phyloP scores from a whole-genome alignment of 1,284 basidiomycete genomes.

The Naganishia albida region DNA sequence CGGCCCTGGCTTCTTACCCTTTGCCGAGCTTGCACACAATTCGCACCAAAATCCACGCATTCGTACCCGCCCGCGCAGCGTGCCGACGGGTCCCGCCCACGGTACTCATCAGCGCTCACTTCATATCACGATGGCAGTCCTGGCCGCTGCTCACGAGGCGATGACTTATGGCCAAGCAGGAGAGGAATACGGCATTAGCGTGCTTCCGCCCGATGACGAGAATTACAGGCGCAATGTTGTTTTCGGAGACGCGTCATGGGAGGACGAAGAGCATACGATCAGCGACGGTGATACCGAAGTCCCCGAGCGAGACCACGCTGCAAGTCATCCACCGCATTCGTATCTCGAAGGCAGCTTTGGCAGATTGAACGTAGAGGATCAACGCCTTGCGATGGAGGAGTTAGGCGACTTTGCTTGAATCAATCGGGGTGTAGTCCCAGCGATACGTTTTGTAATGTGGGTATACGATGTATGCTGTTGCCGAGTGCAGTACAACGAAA shows the following conservation, averaged over 20 bases:
- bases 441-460: background rate
- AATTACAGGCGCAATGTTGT: background rate
- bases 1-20: slow-evolving; percentile 16
- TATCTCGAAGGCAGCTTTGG: slow-evolving; percentile 25
- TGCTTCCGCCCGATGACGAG: background rate
- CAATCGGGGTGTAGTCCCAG: background rate
- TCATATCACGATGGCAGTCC: slow-evolving; percentile 10
- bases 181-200: slow-evolving; percentile 24
- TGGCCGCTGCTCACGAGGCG: slow-evolving; percentile 18
- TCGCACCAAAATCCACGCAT: background rate
- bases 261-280: background rate
- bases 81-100: slow-evolving; percentile 3
- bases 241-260: background rate
- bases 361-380: slow-evolving; percentile 12
- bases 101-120: background rate
- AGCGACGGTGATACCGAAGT: slow-evolving; percentile 14
- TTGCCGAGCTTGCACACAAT: background rate
- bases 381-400: slow-evolving; percentile 1
- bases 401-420: background rate
- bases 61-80: background rate
- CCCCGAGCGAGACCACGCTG: background rate
- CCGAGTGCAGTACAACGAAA: too few species aligned
- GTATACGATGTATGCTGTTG: too few species aligned
- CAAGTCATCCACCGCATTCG: background rate
- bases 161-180: slow-evolving; percentile 12